Evolutionary conservation across 2,329 filamentous ascomycete species (phyloP).

Genomic region (Fusarium newnesense): DNA sequence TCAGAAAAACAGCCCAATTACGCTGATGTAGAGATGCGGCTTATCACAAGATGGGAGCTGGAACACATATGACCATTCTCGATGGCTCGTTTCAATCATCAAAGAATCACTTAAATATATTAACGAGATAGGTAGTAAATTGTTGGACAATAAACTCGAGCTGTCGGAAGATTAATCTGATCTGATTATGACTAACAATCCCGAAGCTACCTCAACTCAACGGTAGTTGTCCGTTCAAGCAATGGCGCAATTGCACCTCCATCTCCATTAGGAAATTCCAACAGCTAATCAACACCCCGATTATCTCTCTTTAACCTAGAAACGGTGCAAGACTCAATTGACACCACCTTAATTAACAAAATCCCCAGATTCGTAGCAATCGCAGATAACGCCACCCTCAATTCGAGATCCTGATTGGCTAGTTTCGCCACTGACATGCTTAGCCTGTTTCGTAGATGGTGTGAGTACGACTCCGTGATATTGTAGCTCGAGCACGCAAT

Average conservation of each 20-base stretch:
- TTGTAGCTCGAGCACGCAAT: slow-evolving; percentile 43
- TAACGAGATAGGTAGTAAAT: neutral
- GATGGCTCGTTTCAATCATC: neutral
- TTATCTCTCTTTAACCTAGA: neutral
- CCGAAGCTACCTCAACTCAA: neutral
- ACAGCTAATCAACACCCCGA: slow-evolving; percentile 12
- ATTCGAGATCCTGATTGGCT: slow-evolving; percentile 11
- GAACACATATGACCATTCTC: neutral
- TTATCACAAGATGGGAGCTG: neutral
- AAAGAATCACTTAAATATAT: accelerated
- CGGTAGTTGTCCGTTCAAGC: neutral
- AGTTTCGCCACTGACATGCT: neutral
- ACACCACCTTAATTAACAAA: neutral
- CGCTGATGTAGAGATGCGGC: neutral
- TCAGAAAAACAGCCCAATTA: neutral
- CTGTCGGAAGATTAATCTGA: neutral
- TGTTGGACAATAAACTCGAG: neutral
- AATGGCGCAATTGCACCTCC: slow-evolving; percentile 23
- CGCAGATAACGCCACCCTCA: slow-evolving; percentile 27
- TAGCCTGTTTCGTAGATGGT: slow-evolving; percentile 20
- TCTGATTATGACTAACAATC: neutral
- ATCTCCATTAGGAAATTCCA: neutral
- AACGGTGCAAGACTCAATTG: neutral
- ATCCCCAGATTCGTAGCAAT: neutral
- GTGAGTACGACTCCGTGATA: slow-evolving; percentile 44